Base-by-base conservation (phyloP, 805 yeast species). In the Zygosaccharomyces rouxii region DNA sequence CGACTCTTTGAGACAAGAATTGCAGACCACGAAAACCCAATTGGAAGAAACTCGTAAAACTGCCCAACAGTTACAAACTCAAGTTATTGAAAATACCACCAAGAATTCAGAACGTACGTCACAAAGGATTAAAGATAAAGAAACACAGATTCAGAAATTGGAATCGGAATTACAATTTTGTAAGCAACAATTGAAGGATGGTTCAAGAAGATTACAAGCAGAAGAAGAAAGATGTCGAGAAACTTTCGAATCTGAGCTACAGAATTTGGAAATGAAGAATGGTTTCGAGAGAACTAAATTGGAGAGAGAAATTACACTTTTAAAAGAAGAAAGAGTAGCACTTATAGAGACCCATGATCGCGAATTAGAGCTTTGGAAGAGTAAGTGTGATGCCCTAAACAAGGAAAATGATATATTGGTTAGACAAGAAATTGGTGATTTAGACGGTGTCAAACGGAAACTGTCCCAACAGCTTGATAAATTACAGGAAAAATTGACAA, bases 61-160 rank as follows among this genome's bases (percentile, higher is more conserved):
- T 10, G 47, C 50, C 5, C 42, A 52, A 21, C 43, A 47, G 11
- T 39, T 58, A 28, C 57, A 53, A 48, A 53, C 41, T n/a, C 59
- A 53, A 39, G 45, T 58, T 26, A 49, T 57, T 18, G 57, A 55
- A 30, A 53, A 49, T 25, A 50, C 61, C 6, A 53, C 60, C 14
- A 52, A 54, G 22, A 42, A 49, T n/a, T 51, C 63, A 5, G 59
- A 58, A 38, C 51, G 45, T 29, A 49, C 43, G 5, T 51, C 57
- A 21, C 45, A 52, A 25, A 48, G 54, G n/a, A 48, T 60, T 5
- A 47, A 41, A 19, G 47, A 52, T 5, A 58, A 59, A 41, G 55
- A 58, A 25, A 35, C 29, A 9, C 60, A 56, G 44, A 58, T 55
- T 38, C 48, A 52, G 16, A 37, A 33, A 23, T 38, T 51, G 16